Conservation (phyloP, 2,329 filamentous ascomycete species). For the Parastagonospora avenae region DNA sequence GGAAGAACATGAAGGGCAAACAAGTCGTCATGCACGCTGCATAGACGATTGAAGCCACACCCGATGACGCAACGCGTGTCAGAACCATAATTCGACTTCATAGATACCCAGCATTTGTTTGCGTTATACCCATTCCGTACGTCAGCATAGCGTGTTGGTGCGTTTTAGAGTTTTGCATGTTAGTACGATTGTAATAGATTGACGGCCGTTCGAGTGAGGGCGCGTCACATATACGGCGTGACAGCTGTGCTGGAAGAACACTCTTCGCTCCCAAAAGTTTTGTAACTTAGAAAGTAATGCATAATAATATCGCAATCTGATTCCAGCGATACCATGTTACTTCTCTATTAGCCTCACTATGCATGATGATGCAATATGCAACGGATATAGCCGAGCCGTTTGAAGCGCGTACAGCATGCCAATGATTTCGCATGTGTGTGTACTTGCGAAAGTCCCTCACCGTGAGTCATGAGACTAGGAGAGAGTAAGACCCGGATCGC, state of each 20-base stretch:
- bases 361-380: too few relatives aligned
- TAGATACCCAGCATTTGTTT: conserved; percentile 14
- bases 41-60: conserved; percentile 12
- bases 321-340: too few relatives aligned
- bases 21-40: conserved; percentile 48
- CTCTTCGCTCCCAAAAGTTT: conserved; percentile 3
- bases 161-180: background rate
- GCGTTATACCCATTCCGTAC: conserved; percentile 6
- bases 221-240: background rate
- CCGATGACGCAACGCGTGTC: background rate
- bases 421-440: too few relatives aligned
- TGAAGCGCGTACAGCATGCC: too few relatives aligned
- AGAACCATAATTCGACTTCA: conserved; percentile 6
- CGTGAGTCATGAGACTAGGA: too few relatives aligned
- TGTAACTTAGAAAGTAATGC: background rate
- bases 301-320: background rate
- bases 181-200: conserved; percentile 4
- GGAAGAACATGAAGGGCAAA: conserved; percentile 69
- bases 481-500: too few relatives aligned
- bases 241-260: background rate
- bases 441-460: too few relatives aligned
- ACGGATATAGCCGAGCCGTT: too few relatives aligned
- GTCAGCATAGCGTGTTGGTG: background rate
- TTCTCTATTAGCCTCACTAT: too few relatives aligned
- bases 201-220: background rate